Percentiles rank a stretch among this genome's conserved stretches.
phyloP scores from a whole-genome alignment of 805 yeast genomes.

The Pichia insulana region DNA sequence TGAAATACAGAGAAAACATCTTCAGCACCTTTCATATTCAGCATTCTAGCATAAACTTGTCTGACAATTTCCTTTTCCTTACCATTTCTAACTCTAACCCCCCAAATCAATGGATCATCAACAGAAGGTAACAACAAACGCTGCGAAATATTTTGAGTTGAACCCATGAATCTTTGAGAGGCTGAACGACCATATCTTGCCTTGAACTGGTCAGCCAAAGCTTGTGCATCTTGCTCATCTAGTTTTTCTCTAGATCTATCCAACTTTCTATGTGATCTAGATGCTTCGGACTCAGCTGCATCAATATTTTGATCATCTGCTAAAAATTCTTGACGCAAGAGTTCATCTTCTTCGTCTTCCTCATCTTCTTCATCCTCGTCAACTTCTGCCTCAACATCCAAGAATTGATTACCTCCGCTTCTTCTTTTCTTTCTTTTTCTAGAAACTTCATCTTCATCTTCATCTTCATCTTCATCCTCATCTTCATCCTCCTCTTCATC shows the following conservation, averaged over 20 bases:
- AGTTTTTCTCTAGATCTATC: slow-evolving; percentile 75
- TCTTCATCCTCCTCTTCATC: slow-evolving; percentile 29
- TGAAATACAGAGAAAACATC: slow-evolving; percentile 87
- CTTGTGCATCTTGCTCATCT: slow-evolving; percentile 92
- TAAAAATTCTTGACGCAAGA: slow-evolving; percentile 74
- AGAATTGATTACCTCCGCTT: slow-evolving; percentile 64
- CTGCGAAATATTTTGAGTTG: slow-evolving; percentile 83
- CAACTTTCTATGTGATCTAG: slow-evolving; percentile 77
- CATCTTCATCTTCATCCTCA: slow-evolving; percentile 46
- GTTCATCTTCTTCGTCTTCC: slow-evolving; percentile 90
- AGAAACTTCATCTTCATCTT: slow-evolving; percentile 49
- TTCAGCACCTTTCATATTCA: slow-evolving; percentile 69
- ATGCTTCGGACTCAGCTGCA: slow-evolving; percentile 41
- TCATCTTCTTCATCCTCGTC: slow-evolving; percentile 94
- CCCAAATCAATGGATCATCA: slow-evolving; percentile 94
- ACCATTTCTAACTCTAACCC: slow-evolving; percentile 87
- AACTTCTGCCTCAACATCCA: slow-evolving; percentile 98
- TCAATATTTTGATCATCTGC: slow-evolving; percentile 49
- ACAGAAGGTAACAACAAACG: slow-evolving; percentile 90
- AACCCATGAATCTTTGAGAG: slow-evolving; percentile 73
- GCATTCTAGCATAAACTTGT: slow-evolving; percentile 73
- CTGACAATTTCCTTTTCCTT: slow-evolving; percentile 86
- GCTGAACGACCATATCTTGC: slow-evolving; percentile 87
- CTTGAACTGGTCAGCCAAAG: slow-evolving; percentile 82
- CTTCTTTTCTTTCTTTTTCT: slow-evolving; percentile 40